These are phyloP conservation scores for Blastobotrys mokoenaii DNA, from an alignment of 805 yeast genomes.

Conservation along the genomic window DNA sequence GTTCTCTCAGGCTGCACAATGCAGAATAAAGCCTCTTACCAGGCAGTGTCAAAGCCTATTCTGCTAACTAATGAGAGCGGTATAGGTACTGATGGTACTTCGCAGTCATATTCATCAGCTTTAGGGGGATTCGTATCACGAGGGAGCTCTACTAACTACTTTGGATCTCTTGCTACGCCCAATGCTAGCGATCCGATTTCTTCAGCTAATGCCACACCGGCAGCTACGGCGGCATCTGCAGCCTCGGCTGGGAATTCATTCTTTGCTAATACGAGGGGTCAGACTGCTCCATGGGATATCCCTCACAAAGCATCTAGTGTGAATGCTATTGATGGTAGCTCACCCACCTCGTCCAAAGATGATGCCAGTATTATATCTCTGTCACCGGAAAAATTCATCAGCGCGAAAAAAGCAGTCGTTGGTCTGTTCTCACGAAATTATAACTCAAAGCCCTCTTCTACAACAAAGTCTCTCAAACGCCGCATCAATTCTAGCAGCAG, in stretches of 20 bases:
- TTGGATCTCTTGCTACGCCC: no score
- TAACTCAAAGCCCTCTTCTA: background rate
- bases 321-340: conserved; percentile 1
- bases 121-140: no score
- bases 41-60: no score
- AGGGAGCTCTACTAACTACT: no score
- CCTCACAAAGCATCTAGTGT: background rate
- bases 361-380: conserved; percentile 41
- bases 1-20: conserved; percentile 34
- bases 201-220: no score
- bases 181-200: no score
- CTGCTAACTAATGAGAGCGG: no score
- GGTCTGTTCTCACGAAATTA: conserved; percentile 12
- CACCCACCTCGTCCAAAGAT: conserved; percentile 20
- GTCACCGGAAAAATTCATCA: conserved; percentile 23
- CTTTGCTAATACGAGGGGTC: no score
- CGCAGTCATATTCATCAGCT: no score
- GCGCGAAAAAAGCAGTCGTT: conserved; percentile 7
- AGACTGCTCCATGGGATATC: conserved; percentile 7
- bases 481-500: background rate
- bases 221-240: no score
- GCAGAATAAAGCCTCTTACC: background rate
- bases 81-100: no score
- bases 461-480: background rate
- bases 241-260: no score